These are phyloP conservation scores for Cytidiella melzeri DNA, from an alignment of 768 basidiomycete species.

Conservation along the genomic window DNA sequence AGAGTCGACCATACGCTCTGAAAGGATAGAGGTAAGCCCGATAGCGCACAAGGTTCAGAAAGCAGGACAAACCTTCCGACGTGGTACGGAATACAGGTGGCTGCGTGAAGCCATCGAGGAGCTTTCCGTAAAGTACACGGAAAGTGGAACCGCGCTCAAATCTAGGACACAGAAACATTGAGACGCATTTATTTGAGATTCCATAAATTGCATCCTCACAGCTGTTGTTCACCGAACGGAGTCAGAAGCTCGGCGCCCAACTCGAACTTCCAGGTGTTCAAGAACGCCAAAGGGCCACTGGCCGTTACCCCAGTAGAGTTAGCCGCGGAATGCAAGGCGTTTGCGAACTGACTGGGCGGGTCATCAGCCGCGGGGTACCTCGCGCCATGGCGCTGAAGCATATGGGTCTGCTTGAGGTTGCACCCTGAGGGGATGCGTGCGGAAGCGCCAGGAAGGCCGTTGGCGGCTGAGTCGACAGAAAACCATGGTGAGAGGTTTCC, in stretches of 20 bases:
- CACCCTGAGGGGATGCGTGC: constrained; percentile 67
- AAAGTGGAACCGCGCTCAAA: constrained; percentile 35
- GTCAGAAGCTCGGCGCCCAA: constrained; percentile 87
- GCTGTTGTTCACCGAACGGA: constrained; percentile 81
- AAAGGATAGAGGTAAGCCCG: constrained; percentile 2
- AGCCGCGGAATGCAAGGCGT: constrained; percentile 46
- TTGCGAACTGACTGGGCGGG: constrained; percentile 56
- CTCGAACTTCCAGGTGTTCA: constrained; percentile 86
- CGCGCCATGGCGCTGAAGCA: constrained; percentile 80
- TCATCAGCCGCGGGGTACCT: constrained; percentile 58
- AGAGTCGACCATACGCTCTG: constrained; percentile 44
- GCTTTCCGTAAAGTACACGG: constrained; percentile 36
- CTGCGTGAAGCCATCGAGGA: constrained; percentile 30
- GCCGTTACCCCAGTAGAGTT: constrained; percentile 57
- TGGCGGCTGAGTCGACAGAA: constrained; percentile 56
- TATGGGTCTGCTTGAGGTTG: constrained; percentile 63
- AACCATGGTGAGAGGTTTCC: constrained; percentile 86
- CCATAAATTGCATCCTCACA: constrained; percentile 40
- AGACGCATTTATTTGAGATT: background rate
- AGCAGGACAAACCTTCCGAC: constrained; percentile 30
- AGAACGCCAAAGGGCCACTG: constrained; percentile 57
- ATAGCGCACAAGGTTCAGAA: background rate
- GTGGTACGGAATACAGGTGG: constrained; percentile 48
- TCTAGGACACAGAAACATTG: constrained; percentile 13
- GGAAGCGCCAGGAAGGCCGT: constrained; percentile 59